phyloP scores from a whole-genome alignment of 164 flowering plant genomes.

The Akebia trifoliata region DNA sequence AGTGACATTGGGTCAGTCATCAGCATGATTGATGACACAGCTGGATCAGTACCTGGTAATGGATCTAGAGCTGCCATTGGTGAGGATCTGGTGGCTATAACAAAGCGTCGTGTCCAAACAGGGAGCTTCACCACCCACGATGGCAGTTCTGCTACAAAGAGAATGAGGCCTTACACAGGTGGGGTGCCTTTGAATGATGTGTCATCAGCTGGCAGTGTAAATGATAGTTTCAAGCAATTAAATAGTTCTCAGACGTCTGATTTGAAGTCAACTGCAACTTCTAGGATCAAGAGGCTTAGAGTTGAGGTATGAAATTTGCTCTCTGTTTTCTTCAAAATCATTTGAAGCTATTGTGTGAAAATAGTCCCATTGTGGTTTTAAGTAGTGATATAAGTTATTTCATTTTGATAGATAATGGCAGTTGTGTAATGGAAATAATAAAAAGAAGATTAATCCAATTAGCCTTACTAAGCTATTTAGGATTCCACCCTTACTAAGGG shows the following conservation, averaged over 20 bases:
- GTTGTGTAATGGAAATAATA: too few relatives aligned
- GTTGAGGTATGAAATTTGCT: conserved; percentile 63
- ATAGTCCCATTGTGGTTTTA: too few relatives aligned
- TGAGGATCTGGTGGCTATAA: conserved; percentile 92
- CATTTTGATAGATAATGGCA: too few relatives aligned
- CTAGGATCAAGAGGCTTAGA: conserved; percentile 54
- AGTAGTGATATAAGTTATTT: too few relatives aligned
- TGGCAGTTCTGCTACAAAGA: conserved; percentile 55
- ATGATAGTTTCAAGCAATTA: conserved; percentile 53
- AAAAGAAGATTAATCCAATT: too few relatives aligned
- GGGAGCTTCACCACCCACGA: conserved; percentile 60
- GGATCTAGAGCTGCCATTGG: conserved; percentile 95
- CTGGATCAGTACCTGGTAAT: conserved; percentile 90
- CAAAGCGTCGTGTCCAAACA: conserved; percentile 85
- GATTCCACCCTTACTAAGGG: too few relatives aligned
- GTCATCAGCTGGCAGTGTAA: conserved; percentile 60
- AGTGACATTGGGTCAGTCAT: conserved; percentile 81
- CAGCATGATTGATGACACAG: conserved; percentile 77
- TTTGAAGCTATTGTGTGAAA: too few relatives aligned
- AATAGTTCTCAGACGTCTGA: conserved; percentile 56
- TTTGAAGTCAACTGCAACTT: conserved; percentile 82
- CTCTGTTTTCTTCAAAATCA: background rate
- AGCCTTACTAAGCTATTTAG: too few relatives aligned
- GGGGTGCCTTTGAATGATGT: conserved; percentile 68
- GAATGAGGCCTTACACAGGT: conserved; percentile 74